These are phyloP conservation scores for Chlorella variabilis DNA, from an alignment of 163 green algal genomes.

Conservation along the genomic window DNA sequence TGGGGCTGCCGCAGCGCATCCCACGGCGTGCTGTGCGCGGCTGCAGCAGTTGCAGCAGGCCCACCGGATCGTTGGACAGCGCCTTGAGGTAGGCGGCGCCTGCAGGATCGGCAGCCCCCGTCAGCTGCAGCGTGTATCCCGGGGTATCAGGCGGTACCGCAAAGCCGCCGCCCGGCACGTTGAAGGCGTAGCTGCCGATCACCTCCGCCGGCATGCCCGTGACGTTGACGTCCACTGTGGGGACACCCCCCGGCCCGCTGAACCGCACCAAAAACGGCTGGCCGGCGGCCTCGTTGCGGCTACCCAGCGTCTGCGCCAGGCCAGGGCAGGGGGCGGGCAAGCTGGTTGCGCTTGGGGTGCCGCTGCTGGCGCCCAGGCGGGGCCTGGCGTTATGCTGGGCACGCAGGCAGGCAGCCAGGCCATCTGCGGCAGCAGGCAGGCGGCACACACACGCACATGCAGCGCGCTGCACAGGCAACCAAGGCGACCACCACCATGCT, in stretches of 20 bases:
- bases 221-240: neutral
- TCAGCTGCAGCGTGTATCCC: neutral
- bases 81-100: neutral
- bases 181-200: neutral
- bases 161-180: neutral
- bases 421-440: too few relatives aligned
- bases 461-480: too few relatives aligned
- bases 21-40: too few relatives aligned
- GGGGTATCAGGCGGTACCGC: neutral
- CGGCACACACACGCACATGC: too few relatives aligned
- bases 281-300: neutral
- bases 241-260: neutral
- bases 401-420: too few relatives aligned
- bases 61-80: neutral
- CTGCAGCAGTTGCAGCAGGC: neutral
- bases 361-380: too few relatives aligned
- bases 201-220: neutral
- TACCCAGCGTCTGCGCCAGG: neutral
- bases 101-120: neutral
- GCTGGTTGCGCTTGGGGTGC: too few relatives aligned
- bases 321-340: too few relatives aligned
- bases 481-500: too few relatives aligned
- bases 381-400: too few relatives aligned
- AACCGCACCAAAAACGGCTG: neutral
- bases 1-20: too few relatives aligned